Evolutionary conservation across 2,329 filamentous ascomycete species (phyloP), one percentile per base, ranked within the genome.

Genomic region (Fusarium euwallaceae): DNA sequence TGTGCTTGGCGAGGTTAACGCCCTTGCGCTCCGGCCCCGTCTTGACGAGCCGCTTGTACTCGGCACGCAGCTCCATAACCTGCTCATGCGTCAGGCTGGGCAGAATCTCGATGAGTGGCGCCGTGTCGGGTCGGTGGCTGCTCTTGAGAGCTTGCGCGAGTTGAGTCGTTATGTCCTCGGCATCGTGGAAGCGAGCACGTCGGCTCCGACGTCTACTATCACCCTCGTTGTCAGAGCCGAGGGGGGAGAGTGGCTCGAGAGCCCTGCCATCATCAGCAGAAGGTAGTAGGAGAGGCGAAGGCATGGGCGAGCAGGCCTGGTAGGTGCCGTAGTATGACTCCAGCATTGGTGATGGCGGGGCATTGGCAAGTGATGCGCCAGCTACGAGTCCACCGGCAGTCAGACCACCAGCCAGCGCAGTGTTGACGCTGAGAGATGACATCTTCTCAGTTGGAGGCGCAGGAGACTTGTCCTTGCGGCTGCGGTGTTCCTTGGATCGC

Each of bases 241-340:
- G 79, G 0, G 90, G 88, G 0, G 88, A 89, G 16, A 91, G 82
- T 1, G 86, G 83, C 41, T 91, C 88, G 29, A 88, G 76, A 32
- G 84, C 73, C 14, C 78, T 78, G 45, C 88, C 80, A 24, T 90
- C 89, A 11, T 91, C 86, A 39, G 86, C 80, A 1, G 86, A 84
- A 4, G 90, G 82, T 5, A 91, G 79, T 78, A 92, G 87, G 27
- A 95, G 86, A 1, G 95, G 94, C 0, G 95, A 95, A 0, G 95
- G 95, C 94, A 98, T 98, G 0, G 96, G 95, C 0, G 95, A 98
- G 78, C 97, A 94, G 67, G 94, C 94, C 83, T 98, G 96, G 78
- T 97, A 98, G 1, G 95, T 98, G 43, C 96, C 96, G 72, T 92
- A 93, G 83, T 98, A 98, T 1, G 97, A 92, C 83, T 98, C 96